Evolutionary conservation across 169 alveolate genomes (phyloP).

Genomic region (Plasmodium ovale): DNA sequence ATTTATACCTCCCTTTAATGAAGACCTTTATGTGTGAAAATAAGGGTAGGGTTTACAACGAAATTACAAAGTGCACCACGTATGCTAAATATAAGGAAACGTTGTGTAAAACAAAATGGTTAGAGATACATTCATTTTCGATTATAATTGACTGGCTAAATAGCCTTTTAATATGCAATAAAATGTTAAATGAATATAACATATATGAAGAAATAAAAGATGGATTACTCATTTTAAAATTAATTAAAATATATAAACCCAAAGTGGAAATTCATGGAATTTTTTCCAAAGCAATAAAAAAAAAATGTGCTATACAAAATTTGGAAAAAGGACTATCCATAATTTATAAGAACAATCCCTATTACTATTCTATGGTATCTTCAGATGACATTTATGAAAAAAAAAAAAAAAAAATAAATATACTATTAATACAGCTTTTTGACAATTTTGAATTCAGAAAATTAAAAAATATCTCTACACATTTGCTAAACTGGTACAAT

Average conservation of each 20-base stretch:
- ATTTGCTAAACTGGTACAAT: slow-evolving; percentile 55
- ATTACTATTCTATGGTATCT: slow-evolving; percentile 53
- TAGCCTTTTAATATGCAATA: slow-evolving; percentile 47
- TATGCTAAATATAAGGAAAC: slow-evolving; percentile 44
- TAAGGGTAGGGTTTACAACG: slow-evolving; percentile 30
- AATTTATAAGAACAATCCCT: slow-evolving; percentile 53
- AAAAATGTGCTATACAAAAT: slow-evolving; percentile 68
- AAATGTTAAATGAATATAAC: slow-evolving; percentile 40
- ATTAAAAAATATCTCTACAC: slow-evolving; percentile 45
- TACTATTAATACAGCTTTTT: slow-evolving; percentile 54
- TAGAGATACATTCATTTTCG: slow-evolving; percentile 36
- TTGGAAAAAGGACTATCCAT: slow-evolving; percentile 64
- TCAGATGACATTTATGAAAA: slow-evolving; percentile 62
- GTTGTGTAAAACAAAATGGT: slow-evolving; percentile 20
- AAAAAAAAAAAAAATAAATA: slow-evolving; percentile 40
- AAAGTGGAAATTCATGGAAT: slow-evolving; percentile 26
- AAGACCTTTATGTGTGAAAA: slow-evolving; percentile 13
- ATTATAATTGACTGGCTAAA: slow-evolving; percentile 60
- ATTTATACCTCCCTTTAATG: slow-evolving; percentile 8
- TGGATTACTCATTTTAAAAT: slow-evolving; percentile 41
- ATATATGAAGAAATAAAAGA: slow-evolving; percentile 60
- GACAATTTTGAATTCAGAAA: slow-evolving; percentile 41
- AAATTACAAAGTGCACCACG: slow-evolving; percentile 26
- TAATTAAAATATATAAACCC: slow-evolving; percentile 49
- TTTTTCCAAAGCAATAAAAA: slow-evolving; percentile 48